Conservation (phyloP, 352 stramenopile species). For the Globisporangium sylvaticum region DNA sequence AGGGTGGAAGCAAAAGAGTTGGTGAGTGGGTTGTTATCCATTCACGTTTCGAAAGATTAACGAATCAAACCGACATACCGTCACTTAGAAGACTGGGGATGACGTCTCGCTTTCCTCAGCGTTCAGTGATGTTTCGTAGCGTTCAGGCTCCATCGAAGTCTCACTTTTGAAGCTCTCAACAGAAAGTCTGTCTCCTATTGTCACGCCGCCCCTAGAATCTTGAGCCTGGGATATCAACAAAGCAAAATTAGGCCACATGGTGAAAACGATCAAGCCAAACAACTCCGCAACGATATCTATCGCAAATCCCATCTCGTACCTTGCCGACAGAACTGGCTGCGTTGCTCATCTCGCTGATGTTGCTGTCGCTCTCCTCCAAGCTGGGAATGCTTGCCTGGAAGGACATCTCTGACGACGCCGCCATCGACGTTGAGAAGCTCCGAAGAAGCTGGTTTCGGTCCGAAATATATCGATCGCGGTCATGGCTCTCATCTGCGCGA, state of each 20-base stretch:
- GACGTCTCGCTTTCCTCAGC: not conserved
- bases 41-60: not conserved
- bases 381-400: slow-evolving; percentile 41
- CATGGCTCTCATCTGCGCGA: not conserved
- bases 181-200: not conserved
- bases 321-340: not conserved
- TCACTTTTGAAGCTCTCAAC: not conserved
- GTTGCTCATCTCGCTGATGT: not conserved
- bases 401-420: slow-evolving; percentile 42
- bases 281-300: not conserved
- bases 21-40: not conserved
- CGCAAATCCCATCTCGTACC: slow-evolving; percentile 1
- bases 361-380: slow-evolving; percentile 22
- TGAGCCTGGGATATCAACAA: not conserved
- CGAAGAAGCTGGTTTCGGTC: not conserved
- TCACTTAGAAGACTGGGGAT: slow-evolving; percentile 5
- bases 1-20: not conserved
- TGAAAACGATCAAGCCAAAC: not conserved
- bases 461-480: not conserved
- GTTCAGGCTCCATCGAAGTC: not conserved
- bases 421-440: slow-evolving; percentile 26
- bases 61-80: not conserved
- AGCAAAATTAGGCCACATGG: not conserved
- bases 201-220: not conserved
- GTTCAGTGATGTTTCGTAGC: not conserved